Evolutionary conservation across 441 rosid species (phyloP).

Genomic region (Lepidium campestre): DNA sequence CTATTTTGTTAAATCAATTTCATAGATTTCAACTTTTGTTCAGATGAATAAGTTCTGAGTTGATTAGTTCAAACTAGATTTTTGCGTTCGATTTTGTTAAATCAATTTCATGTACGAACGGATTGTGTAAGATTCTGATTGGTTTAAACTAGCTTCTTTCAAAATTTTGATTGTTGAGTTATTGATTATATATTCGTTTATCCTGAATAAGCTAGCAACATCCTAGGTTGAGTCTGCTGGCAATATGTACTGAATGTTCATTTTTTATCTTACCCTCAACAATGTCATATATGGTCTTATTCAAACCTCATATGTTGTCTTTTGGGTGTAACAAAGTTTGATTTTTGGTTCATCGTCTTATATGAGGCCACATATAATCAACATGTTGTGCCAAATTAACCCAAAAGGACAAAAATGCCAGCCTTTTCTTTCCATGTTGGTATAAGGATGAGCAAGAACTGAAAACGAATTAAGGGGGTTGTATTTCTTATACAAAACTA

Average conservation of each 20-base stretch:
- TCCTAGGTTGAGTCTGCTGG: not conserved
- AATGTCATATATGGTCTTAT: not conserved
- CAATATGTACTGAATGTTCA: not conserved
- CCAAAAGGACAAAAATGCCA: not conserved
- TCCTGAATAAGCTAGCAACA: not conserved
- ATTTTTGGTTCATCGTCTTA: not conserved
- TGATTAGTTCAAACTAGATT: not conserved
- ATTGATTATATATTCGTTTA: not conserved
- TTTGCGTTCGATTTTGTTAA: no score
- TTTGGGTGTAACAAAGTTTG: not conserved
- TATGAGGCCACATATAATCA: not conserved
- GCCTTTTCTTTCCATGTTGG: not conserved
- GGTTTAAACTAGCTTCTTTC: not conserved
- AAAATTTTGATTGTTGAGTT: not conserved
- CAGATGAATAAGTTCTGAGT: not conserved
- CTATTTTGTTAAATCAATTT: no score
- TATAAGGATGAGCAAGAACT: not conserved
- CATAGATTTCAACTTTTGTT: not conserved
- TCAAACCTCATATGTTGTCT: not conserved
- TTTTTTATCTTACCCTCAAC: not conserved
- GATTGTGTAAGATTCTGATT: conserved; percentile 1
- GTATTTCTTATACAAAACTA: not conserved
- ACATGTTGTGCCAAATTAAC: not conserved
- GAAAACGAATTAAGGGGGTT: not conserved
- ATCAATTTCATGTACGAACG: not conserved